Evolutionary conservation across 2,329 filamentous ascomycete genomes (phyloP).

Genomic region (Didymellaceae sp.): DNA sequence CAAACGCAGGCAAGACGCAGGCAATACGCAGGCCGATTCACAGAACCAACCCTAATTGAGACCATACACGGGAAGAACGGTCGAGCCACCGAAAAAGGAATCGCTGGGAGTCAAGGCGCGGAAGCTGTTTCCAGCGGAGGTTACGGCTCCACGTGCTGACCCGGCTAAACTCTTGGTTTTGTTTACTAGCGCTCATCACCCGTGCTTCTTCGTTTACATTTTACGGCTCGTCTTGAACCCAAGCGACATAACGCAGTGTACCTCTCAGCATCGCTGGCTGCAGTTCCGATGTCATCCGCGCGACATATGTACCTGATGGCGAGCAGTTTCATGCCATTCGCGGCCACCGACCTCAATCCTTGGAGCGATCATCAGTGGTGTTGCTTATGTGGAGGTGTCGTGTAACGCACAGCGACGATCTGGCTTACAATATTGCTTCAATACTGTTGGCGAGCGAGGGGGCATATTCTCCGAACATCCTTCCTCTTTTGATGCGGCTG

Average conservation of each 20-base stretch:
- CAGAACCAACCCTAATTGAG: constrained; percentile 1
- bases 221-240: neutral
- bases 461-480: constrained; percentile 1
- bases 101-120: constrained; percentile 1
- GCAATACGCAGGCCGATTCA: constrained; percentile 2
- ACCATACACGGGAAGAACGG: constrained; percentile 8
- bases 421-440: neutral
- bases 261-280: neutral
- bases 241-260: neutral
- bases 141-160: constrained; percentile 8
- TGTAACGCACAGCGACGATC: neutral
- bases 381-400: neutral
- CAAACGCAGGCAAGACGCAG: neutral
- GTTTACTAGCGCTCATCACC: neutral
- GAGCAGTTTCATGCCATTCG: constrained; percentile 1
- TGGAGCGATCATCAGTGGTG: constrained; percentile 4
- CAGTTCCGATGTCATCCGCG: neutral
- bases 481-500: neutral
- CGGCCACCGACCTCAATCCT: neutral
- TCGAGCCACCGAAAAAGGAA: constrained; percentile 2
- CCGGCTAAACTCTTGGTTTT: constrained; percentile 5
- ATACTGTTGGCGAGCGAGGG: neutral
- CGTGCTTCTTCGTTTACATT: neutral
- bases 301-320: no score
- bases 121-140: constrained; percentile 1